These are phyloP conservation scores for Pseudogymnoascus sp. DNA, from an alignment of 2,329 filamentous ascomycete genomes.

Conservation along the genomic window DNA sequence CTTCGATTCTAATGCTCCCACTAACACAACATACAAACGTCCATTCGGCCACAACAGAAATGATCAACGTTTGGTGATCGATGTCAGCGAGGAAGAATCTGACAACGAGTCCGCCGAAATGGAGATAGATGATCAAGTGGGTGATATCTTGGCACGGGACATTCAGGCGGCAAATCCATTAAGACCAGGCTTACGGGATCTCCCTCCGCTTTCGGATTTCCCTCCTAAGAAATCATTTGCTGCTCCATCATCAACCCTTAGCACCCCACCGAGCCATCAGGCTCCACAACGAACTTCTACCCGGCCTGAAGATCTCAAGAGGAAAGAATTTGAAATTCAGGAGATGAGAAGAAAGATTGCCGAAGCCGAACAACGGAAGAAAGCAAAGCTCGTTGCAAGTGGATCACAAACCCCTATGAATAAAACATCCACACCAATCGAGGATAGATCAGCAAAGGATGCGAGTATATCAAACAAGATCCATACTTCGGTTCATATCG, in stretches of 20 bases:
- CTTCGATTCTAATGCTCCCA: slow-evolving; percentile 49
- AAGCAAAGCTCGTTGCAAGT: slow-evolving; percentile 22
- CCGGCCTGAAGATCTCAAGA: slow-evolving; percentile 36
- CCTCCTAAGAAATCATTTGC: slow-evolving; percentile 23
- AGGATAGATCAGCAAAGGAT: slow-evolving; percentile 1
- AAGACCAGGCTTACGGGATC: slow-evolving; percentile 29
- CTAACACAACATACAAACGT: slow-evolving; percentile 37
- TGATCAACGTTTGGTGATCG: slow-evolving; percentile 64
- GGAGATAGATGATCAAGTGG: slow-evolving; percentile 51
- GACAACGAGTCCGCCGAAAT: slow-evolving; percentile 58
- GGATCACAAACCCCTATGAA: slow-evolving; percentile 23
- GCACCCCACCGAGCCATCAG: slow-evolving; percentile 20
- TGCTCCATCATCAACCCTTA: slow-evolving; percentile 18
- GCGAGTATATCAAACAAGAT: slow-evolving; percentile 18
- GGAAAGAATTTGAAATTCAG: slow-evolving; percentile 52
- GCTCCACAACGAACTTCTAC: slow-evolving; percentile 15
- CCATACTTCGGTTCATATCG: slow-evolving; percentile 22
- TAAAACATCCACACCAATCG: slow-evolving; percentile 13
- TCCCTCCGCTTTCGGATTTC: slow-evolving; percentile 38
- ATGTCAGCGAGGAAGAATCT: slow-evolving; percentile 66
- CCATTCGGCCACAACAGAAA: slow-evolving; percentile 52
- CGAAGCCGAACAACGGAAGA: slow-evolving; percentile 26
- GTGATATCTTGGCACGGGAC: slow-evolving; percentile 26
- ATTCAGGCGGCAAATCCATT: slow-evolving; percentile 32
- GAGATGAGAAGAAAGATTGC: slow-evolving; percentile 42